Percentiles rank a stretch among this genome's conserved stretches.
Evolutionary conservation across 2,329 filamentous ascomycete species (phyloP).

Genomic region (Ophiostoma tasmaniense): DNA sequence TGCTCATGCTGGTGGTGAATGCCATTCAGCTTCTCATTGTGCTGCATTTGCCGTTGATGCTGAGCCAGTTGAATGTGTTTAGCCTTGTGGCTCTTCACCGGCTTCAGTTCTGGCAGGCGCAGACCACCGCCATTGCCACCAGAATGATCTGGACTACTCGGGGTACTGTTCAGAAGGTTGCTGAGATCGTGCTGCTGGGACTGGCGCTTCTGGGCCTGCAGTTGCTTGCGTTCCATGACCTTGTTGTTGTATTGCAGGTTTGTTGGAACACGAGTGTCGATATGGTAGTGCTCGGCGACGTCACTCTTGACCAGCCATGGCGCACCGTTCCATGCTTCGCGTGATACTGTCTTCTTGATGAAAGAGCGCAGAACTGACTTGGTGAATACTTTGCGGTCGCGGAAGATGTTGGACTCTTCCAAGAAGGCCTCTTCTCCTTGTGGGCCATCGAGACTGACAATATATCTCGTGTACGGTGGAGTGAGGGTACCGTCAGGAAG

Average conservation of each 20-base stretch:
- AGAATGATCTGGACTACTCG: constrained; percentile 31
- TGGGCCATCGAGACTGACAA: constrained; percentile 63
- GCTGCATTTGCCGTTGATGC: constrained; percentile 35
- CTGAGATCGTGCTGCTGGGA: constrained; percentile 36
- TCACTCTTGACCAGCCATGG: constrained; percentile 90
- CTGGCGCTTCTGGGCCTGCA: constrained; percentile 57
- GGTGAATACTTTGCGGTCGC: constrained; percentile 86
- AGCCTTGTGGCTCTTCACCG: constrained; percentile 60
- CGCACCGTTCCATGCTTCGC: constrained; percentile 91
- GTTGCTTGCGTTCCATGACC: constrained; percentile 65
- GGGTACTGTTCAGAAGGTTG: constrained; percentile 31
- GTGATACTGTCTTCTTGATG: constrained; percentile 85
- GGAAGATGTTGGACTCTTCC: constrained; percentile 71
- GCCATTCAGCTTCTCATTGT: constrained; percentile 20
- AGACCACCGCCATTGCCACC: constrained; percentile 36
- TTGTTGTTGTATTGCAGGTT: constrained; percentile 77
- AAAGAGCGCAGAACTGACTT: constrained; percentile 91
- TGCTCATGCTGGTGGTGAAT: constrained; percentile 31
- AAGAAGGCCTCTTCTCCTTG: constrained; percentile 67
- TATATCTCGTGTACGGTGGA: constrained; percentile 68
- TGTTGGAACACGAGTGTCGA: constrained; percentile 76
- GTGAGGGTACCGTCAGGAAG: constrained; percentile 61
- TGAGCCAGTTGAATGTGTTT: constrained; percentile 28
- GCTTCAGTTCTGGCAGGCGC: constrained; percentile 64
- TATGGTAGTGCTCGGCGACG: constrained; percentile 71